Percentiles rank a stretch among this genome's conserved stretches.
Evolutionary conservation across 257 asterid species (phyloP).

Genomic region (Solanum sparsipilum): DNA sequence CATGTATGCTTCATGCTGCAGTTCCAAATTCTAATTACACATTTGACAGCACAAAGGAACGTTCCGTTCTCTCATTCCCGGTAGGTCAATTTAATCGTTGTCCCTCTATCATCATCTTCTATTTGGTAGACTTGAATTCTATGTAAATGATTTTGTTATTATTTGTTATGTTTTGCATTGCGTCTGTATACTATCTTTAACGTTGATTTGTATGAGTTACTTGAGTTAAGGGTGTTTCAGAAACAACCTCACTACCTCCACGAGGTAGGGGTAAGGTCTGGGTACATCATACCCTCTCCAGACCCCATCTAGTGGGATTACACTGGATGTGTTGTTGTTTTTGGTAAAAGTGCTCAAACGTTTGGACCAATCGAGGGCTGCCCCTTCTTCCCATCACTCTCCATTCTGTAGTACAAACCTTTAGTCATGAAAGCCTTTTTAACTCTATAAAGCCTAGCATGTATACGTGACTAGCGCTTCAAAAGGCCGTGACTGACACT

Average conservation of each 20-base stretch:
- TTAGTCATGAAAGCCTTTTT: background rate
- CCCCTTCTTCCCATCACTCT: background rate
- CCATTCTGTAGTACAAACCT: background rate
- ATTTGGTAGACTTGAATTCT: background rate
- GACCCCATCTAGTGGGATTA: background rate
- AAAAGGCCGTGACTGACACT: background rate
- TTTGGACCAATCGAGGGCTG: background rate
- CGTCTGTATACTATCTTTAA: background rate
- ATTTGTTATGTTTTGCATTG: background rate
- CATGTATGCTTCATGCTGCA: conserved; percentile 51
- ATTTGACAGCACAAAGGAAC: conserved; percentile 7
- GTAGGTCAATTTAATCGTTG: conserved; percentile 13
- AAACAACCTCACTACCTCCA: background rate
- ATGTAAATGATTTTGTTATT: background rate
- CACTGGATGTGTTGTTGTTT: background rate
- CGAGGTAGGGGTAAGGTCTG: background rate
- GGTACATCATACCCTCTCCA: background rate
- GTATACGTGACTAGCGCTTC: background rate
- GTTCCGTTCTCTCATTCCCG: conserved; percentile 35
- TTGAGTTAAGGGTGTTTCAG: background rate
- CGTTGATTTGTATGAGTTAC: background rate
- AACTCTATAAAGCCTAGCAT: background rate
- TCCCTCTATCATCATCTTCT: background rate
- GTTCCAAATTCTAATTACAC: conserved; percentile 29
- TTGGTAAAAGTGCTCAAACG: background rate